Evolutionary conservation across 2,329 filamentous ascomycete genomes (phyloP).

Genomic region (Acarospora socialis): DNA sequence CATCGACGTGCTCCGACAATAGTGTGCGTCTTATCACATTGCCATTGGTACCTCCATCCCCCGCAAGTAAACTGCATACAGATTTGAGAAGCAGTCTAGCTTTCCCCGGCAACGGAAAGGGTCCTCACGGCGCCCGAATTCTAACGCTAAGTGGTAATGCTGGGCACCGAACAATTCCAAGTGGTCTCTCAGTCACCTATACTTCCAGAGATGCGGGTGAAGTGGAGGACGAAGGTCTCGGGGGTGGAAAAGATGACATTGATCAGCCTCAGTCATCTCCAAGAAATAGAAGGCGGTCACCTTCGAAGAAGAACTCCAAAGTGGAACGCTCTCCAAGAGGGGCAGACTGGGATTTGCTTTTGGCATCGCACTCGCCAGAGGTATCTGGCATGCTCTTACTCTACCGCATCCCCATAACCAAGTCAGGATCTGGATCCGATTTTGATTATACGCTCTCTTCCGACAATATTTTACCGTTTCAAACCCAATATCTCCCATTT

Average conservation of each 20-base stretch:
- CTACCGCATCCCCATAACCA: slow-evolving; percentile 27
- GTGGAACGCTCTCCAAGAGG: neutral
- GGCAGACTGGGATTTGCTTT: slow-evolving; percentile 28
- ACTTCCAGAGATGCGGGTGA: slow-evolving; percentile 23
- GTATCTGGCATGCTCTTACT: slow-evolving; percentile 30
- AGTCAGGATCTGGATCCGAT: slow-evolving; percentile 12
- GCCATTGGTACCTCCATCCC: slow-evolving; percentile 39
- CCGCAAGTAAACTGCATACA: slow-evolving; percentile 21
- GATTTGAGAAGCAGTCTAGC: neutral
- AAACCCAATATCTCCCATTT: slow-evolving; percentile 33
- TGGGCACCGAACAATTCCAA: slow-evolving; percentile 37
- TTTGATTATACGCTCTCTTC: slow-evolving; percentile 19
- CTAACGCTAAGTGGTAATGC: slow-evolving; percentile 32
- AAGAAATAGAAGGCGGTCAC: slow-evolving; percentile 10
- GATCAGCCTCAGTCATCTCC: slow-evolving; percentile 18
- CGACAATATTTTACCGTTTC: slow-evolving; percentile 29
- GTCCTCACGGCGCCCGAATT: slow-evolving; percentile 30
- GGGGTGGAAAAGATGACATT: slow-evolving; percentile 19
- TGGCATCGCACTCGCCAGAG: slow-evolving; percentile 32
- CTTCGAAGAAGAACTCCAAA: slow-evolving; percentile 1
- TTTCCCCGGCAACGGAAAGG: slow-evolving; percentile 19
- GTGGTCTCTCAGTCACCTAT: slow-evolving; percentile 39
- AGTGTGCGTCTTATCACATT: slow-evolving; percentile 41
- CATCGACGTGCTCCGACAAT: slow-evolving; percentile 41
- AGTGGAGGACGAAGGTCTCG: slow-evolving; percentile 20